A percentile compares a stretch with the other conserved stretches of the same genome.
Conservation (phyloP, 148 eudicot species). For the Amaranthus cruentus region DNA sequence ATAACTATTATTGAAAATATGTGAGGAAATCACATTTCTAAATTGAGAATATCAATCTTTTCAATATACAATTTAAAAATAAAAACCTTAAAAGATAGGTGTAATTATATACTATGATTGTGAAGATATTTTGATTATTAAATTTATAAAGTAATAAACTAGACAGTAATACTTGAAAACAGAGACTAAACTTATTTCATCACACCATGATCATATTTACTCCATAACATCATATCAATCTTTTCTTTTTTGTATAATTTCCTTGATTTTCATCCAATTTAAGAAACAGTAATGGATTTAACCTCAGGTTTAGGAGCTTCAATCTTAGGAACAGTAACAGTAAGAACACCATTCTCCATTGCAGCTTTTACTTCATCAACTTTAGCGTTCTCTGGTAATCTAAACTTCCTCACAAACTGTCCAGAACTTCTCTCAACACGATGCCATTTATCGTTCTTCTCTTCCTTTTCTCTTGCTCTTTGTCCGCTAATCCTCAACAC, state of each 20-base stretch:
- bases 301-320: conserved; percentile 30
- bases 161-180: background rate
- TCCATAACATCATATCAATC: background rate
- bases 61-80: too few relatives aligned
- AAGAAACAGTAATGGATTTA: conserved; percentile 21
- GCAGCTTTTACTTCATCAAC: conserved; percentile 25
- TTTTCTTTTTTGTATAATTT: background rate
- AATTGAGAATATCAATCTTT: too few relatives aligned
- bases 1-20: too few relatives aligned
- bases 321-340: conserved; percentile 29
- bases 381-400: conserved; percentile 28
- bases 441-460: conserved; percentile 41
- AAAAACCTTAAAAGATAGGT: too few relatives aligned
- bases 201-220: too few relatives aligned
- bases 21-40: too few relatives aligned
- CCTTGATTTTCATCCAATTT: background rate
- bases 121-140: too few relatives aligned
- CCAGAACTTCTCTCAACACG: conserved; percentile 38
- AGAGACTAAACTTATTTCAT: background rate
- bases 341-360: conserved; percentile 32
- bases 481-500: conserved; percentile 45
- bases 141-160: too few relatives aligned
- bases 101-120: too few relatives aligned
- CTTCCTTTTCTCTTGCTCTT: conserved; percentile 36
- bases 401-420: conserved; percentile 19